These are phyloP conservation scores for Usnea hakonensis DNA, from an alignment of 495 filamentous ascomycete species.

Conservation along the genomic window DNA sequence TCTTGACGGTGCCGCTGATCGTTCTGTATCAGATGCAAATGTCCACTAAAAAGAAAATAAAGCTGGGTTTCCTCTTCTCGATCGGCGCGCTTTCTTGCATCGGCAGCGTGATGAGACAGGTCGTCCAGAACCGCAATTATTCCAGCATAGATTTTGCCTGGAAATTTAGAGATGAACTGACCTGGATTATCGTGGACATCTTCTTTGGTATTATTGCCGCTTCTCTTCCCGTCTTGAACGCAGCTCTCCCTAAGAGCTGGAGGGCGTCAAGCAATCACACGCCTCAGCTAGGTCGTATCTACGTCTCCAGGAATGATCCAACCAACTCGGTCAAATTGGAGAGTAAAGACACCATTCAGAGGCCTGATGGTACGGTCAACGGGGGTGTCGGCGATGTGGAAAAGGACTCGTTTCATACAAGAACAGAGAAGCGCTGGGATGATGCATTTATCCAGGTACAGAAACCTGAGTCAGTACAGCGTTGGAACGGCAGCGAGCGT, in stretches of 20 bases:
- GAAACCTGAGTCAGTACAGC: not conserved
- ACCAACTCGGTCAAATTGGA: not conserved
- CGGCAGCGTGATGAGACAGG: constrained; percentile 16
- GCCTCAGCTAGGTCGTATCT: not conserved
- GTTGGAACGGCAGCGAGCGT: not conserved
- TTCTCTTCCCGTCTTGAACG: constrained; percentile 20
- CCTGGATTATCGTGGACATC: constrained; percentile 21
- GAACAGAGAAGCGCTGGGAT: not conserved
- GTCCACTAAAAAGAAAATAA: constrained; percentile 14
- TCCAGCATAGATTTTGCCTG: not conserved
- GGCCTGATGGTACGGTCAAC: not conserved
- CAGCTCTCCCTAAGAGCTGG: constrained; percentile 8
- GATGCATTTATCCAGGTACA: constrained; percentile 4
- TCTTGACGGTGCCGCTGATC: constrained; percentile 22
- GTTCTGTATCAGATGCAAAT: constrained; percentile 22
- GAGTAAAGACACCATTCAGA: not conserved
- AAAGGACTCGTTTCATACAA: not conserved
- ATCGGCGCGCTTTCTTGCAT: constrained; percentile 20
- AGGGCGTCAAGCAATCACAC: not conserved
- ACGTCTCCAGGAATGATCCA: not conserved
- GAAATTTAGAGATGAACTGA: not conserved
- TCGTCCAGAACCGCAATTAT: not conserved
- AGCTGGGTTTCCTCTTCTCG: constrained; percentile 19
- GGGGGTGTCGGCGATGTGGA: not conserved
- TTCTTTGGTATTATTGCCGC: constrained; percentile 20